Evolutionary conservation across 805 yeast genomes (phyloP).

Genomic region (Saccharomycopsis synnaedendra): DNA sequence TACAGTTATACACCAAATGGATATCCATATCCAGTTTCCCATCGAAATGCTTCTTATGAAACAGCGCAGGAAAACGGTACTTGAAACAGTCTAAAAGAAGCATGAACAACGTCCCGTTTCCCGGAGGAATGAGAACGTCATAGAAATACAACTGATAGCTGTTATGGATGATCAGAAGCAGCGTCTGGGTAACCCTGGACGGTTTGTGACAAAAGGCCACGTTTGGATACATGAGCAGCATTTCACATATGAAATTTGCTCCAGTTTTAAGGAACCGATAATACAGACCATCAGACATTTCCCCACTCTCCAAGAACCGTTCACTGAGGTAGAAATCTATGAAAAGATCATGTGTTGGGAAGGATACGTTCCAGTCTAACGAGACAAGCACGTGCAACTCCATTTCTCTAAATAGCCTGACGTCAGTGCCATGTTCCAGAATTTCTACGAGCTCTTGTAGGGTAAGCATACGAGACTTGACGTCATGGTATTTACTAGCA

Average conservation of each 20-base stretch:
- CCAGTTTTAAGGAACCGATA: slow-evolving; percentile 9
- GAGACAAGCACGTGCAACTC: slow-evolving; percentile 32
- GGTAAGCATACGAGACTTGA: slow-evolving; percentile 6
- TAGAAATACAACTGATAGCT: slow-evolving; percentile 8
- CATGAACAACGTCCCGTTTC: background rate
- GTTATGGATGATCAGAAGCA: slow-evolving; percentile 10
- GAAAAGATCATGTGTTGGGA: slow-evolving; percentile 12
- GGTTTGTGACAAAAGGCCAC: slow-evolving; percentile 10
- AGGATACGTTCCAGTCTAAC: slow-evolving; percentile 26
- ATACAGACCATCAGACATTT: background rate
- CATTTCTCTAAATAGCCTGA: slow-evolving; percentile 24
- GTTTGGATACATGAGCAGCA: slow-evolving; percentile 6
- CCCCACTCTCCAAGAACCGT: slow-evolving; percentile 1
- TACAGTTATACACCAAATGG: background rate
- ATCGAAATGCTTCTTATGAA: background rate
- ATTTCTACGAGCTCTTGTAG: slow-evolving; percentile 4
- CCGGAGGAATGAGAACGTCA: slow-evolving; percentile 2
- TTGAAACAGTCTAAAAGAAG: background rate
- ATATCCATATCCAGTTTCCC: background rate
- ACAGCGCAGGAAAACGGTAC: background rate
- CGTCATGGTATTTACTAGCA: slow-evolving; percentile 27
- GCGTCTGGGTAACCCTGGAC: slow-evolving; percentile 5
- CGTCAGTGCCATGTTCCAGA: background rate
- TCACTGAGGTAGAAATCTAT: slow-evolving; percentile 14
- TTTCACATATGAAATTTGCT: slow-evolving; percentile 12